Percentiles rank a stretch among this genome's conserved stretches.
Conservation (phyloP, 805 yeast species). For the Alloascoidea hylecoeti region DNA sequence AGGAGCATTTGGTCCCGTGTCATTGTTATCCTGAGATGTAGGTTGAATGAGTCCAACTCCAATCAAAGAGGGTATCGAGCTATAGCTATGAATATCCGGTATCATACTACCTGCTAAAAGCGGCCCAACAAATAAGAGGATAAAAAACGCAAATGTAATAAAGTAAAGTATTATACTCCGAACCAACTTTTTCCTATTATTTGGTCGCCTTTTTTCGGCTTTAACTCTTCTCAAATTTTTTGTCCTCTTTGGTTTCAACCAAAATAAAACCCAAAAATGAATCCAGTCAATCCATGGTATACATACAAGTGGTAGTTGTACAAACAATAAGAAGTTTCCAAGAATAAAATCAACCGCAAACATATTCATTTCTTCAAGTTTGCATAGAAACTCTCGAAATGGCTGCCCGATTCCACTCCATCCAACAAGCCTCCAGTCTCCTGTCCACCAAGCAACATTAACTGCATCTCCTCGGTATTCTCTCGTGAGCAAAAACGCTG, state of each 20-base stretch:
- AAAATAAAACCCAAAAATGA: slow-evolving; percentile 54
- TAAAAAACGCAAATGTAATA: too few species aligned
- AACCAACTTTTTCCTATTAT: too few species aligned
- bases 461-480: slow-evolving; percentile 45
- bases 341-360: slow-evolving; percentile 52
- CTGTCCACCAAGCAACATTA: slow-evolving; percentile 61
- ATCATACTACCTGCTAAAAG: too few species aligned
- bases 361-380: slow-evolving; percentile 49
- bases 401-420: slow-evolving; percentile 51
- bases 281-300: slow-evolving; percentile 51
- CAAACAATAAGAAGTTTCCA: slow-evolving; percentile 41
- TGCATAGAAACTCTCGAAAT: slow-evolving; percentile 45
- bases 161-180: slow-evolving; percentile 27
- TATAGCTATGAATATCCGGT: too few species aligned
- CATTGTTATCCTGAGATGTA: slow-evolving; percentile 67
- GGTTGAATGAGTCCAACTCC: slow-evolving; percentile 95
- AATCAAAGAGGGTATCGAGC: too few species aligned
- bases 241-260: slow-evolving; percentile 47
- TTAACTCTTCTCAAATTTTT: too few species aligned
- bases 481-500: slow-evolving; percentile 33
- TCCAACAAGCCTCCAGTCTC: slow-evolving; percentile 60
- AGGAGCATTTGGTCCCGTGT: slow-evolving; percentile 30
- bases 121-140: too few species aligned
- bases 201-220: too few species aligned
- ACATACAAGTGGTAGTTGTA: slow-evolving; percentile 46